Evolutionary conservation across 1,284 basidiomycete genomes (phyloP), one percentile per base, ranked within the genome.

Genomic region (Apiotrichum gracile): DNA sequence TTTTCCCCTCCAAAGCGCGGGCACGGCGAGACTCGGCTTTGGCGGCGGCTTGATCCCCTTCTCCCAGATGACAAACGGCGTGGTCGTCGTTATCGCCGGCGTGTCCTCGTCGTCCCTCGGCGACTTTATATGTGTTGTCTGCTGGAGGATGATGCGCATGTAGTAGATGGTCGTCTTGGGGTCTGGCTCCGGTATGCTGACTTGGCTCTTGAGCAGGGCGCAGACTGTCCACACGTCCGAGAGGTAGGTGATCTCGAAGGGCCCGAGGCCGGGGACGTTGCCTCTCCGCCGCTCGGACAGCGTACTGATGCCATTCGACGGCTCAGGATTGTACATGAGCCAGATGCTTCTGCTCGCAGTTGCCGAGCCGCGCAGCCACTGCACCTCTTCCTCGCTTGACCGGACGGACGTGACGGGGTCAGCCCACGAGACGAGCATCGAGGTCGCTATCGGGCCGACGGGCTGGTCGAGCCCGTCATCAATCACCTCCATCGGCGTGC

Each of bases 151-250:
- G 12, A 71, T 54, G 22, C 65, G 62, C 24, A 66, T 58, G n/a
- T 62, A 62, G 44, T 64, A 69, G 43, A 73, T 54, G 7, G 69
- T 70, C 3, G 58, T 55, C 9, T 37, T 46, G 4, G 64, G 60
- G 12, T 61, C 59, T 1, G 66, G 62, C 10, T 45, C 51, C 6
- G 59, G 58, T 29, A 60, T 38, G 21, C 48, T 47, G 12, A 70
- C 25, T 21, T 49, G 51, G 21, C 55, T 50, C 42, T 60, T 49
- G 33, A 72, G 51, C 39, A 66, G 61, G 1, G 61, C 62, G 24
- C 67, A 64, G 26, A 70, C 64, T 0, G 67, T 64, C 60, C 66
- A 70, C 63, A 63, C 62, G 39, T 69, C 65, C 1, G 64, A 64
- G 19, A 56, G 43, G 45, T 65, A 51, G 19, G 52, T 52, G 21